Base-by-base conservation (phyloP, 345 rosid species). In the Passiflora organensis region DNA sequence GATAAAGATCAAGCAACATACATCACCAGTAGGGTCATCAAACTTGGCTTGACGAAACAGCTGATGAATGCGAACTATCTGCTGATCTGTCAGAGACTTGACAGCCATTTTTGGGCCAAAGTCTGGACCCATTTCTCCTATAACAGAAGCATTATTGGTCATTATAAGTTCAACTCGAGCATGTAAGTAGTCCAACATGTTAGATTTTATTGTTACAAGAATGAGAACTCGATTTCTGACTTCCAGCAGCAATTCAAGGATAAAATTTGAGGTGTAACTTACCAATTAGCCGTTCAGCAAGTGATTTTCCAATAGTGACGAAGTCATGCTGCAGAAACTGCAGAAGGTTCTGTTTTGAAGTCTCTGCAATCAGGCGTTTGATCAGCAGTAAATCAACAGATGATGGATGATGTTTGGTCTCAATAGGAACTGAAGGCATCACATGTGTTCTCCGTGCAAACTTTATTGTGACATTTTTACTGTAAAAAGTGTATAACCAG, bases 41-140 rank as follows among this genome's bases (percentile, higher is more conserved):
- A 91, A 91, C 74, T 91, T 91, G 59, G 98, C 98, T 74, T 91
- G 98, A 61, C 96, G 94, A 80, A 91, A 91, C 71, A 91, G 76
- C 68, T 91, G 98, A 75, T 88, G 90, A 68, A 91, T 86, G 63
- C 96, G 95, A 56, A 91, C 96, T 78, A 91, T 81, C 73, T 91
- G 96, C 77, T 86, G 93, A 70, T 85, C 85, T 47, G 80, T 78
- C 51, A 86, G 75, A 60, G 96, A 80, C 66, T 91, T 91, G 49
- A 86, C 90, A 38, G 74, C 63, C 85, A 78, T 84, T 80, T 77
- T 88, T 36, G 87, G 87, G 77, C 78, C 76, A 69, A 88, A 91
- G 3, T 86, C 95, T 22, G 93, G 85, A 53, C 96, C 98, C 98
- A 91, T 81, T 80, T 91, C 98, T 53, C 95, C 98, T 91, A 67